Conservation (phyloP, 192 early-diverging fungal genomes). For the Geranomyces michiganensis region DNA sequence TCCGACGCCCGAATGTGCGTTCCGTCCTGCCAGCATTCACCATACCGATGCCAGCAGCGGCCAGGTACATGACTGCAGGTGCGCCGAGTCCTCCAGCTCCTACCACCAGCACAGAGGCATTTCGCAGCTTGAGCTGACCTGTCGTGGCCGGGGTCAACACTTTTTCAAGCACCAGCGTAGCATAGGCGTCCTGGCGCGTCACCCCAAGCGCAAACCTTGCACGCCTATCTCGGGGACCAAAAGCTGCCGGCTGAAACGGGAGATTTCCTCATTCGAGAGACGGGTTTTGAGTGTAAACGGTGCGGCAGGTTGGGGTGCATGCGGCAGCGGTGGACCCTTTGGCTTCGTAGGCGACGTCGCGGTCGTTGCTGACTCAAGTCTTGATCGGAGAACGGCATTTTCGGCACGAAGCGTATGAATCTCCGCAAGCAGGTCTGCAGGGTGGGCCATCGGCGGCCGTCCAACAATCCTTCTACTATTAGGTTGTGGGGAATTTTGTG, state of each 20-base stretch:
- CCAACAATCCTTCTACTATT: too few relatives aligned
- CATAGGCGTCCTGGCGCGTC: neutral
- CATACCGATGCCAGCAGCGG: conserved; percentile 80
- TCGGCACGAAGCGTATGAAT: too few relatives aligned
- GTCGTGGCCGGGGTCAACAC: neutral
- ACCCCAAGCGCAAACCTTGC: conserved; percentile 45
- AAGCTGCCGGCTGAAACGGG: conserved; percentile 83
- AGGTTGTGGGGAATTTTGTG: too few relatives aligned
- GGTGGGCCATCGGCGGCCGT: too few relatives aligned
- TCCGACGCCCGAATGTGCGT: neutral
- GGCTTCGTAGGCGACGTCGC: too few relatives aligned
- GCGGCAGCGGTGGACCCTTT: too few relatives aligned
- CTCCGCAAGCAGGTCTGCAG: too few relatives aligned
- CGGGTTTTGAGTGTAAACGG: neutral
- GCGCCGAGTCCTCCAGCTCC: conserved; percentile 96
- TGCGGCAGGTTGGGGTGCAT: too few relatives aligned
- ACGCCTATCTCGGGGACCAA: conserved; percentile 78
- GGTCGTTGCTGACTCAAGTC: too few relatives aligned
- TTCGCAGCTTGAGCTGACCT: conserved; percentile 78
- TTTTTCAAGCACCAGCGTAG: neutral
- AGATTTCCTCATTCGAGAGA: conserved; percentile 66
- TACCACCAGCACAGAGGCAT: conserved; percentile 79
- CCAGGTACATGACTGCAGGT: conserved; percentile 85
- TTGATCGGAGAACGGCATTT: too few relatives aligned
- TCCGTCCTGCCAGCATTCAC: neutral